phyloP scores from a whole-genome alignment of 345 rosid species.

The Odontarrhena argentea region DNA sequence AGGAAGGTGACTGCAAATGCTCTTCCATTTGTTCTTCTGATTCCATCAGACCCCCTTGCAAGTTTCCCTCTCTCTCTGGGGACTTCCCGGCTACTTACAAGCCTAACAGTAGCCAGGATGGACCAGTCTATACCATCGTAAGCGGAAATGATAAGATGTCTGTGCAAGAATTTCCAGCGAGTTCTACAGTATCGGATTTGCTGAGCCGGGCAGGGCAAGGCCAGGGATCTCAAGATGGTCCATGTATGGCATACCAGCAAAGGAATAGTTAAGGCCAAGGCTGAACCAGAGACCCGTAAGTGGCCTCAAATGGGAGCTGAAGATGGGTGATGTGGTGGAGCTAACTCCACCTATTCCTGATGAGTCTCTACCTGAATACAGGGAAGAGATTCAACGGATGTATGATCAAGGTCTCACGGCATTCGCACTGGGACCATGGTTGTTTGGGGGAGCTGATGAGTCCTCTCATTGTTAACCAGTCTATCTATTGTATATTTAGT shows the following conservation, averaged over 20 bases:
- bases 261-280: conserved; percentile 87
- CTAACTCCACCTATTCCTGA: conserved; percentile 79
- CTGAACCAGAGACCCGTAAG: conserved; percentile 68
- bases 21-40: conserved; percentile 56
- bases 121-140: conserved; percentile 78
- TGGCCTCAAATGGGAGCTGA: conserved; percentile 65
- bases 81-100: conserved; percentile 76
- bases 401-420: conserved; percentile 58
- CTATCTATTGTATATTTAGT: conserved; percentile 40
- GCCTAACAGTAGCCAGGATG: conserved; percentile 60
- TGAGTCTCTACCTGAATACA: conserved; percentile 78
- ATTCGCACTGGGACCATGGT: conserved; percentile 46
- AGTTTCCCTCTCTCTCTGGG: conserved; percentile 72
- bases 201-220: conserved; percentile 73
- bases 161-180: conserved; percentile 82
- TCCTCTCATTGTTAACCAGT: conserved; percentile 28
- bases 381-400: conserved; percentile 96
- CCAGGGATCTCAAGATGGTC: conserved; percentile 70
- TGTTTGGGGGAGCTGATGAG: conserved; percentile 67
- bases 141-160: conserved; percentile 95
- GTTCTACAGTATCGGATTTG: conserved; percentile 71
- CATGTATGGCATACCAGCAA: conserved; percentile 65
- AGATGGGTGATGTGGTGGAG: conserved; percentile 97
- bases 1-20: conserved; percentile 81
- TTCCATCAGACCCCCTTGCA: conserved; percentile 65